phyloP scores from a whole-genome alignment of 805 yeast species.

The Wickerhamiella dianesei region DNA sequence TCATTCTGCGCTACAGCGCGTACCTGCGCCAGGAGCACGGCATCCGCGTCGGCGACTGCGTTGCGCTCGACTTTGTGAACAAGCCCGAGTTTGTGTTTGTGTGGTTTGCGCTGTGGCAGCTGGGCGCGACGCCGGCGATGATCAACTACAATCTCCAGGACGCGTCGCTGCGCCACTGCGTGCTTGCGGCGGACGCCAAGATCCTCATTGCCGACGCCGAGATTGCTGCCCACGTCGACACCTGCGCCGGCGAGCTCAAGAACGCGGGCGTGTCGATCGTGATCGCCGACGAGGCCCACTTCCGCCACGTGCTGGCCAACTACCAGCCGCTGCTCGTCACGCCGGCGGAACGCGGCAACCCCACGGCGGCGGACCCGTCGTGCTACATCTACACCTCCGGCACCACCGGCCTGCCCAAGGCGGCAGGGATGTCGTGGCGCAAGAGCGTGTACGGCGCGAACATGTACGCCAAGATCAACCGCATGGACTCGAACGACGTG shows the following conservation, averaged over 20 bases:
- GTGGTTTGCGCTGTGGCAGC: conserved; percentile 81
- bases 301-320: conserved; percentile 24
- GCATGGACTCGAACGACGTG: conserved; percentile 38
- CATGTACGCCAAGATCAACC: conserved; percentile 56
- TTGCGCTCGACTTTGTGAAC: conserved; percentile 67
- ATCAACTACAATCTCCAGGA: conserved; percentile 69
- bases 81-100: conserved; percentile 67
- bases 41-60: conserved; percentile 49
- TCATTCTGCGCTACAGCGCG: conserved; percentile 51
- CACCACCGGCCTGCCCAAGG: conserved; percentile 87
- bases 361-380: conserved; percentile 48
- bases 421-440: conserved; percentile 88
- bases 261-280: conserved; percentile 15
- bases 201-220: conserved; percentile 66
- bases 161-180: conserved; percentile 64
- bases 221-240: conserved; percentile 39
- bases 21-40: conserved; percentile 51
- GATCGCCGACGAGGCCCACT: conserved; percentile 30
- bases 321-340: conserved; percentile 25
- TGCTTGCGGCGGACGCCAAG: conserved; percentile 49
- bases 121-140: conserved; percentile 83
- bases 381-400: conserved; percentile 82
- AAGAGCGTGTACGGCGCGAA: conserved; percentile 60
- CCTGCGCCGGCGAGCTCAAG: conserved; percentile 34
- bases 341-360: conserved; percentile 31